These are phyloP conservation scores for Cardamine occulta DNA, from an alignment of 345 rosid species.

Conservation along the genomic window DNA sequence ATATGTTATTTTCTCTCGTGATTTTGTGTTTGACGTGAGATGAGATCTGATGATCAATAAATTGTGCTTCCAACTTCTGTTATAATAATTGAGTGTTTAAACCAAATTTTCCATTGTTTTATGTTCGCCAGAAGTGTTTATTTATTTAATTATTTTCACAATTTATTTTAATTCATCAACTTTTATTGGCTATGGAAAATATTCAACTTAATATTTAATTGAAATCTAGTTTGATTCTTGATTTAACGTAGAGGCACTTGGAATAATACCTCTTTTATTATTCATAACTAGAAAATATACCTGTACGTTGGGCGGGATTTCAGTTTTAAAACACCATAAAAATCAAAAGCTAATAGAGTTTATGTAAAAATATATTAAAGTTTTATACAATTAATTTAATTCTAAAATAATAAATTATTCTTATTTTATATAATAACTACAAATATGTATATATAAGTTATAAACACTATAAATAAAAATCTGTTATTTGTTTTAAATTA, in stretches of 20 bases:
- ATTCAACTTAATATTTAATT: neutral
- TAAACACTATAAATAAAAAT: too few species aligned
- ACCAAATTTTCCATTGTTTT: neutral
- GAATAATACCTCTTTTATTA: too few species aligned
- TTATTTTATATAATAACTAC: too few species aligned
- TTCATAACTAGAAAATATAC: too few species aligned
- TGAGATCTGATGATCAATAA: constrained; percentile 11
- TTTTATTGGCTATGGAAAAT: neutral
- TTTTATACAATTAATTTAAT: too few species aligned
- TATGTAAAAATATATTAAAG: too few species aligned
- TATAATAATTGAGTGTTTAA: neutral
- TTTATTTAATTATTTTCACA: neutral
- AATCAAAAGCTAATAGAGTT: too few species aligned
- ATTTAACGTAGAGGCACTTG: neutral
- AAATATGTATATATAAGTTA: too few species aligned
- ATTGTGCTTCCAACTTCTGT: constrained; percentile 5
- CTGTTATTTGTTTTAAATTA: too few species aligned
- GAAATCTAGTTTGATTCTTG: neutral
- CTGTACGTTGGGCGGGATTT: too few species aligned
- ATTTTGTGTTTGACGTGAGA: constrained; percentile 16
- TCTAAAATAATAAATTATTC: too few species aligned
- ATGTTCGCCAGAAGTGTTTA: neutral
- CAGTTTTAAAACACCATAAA: too few species aligned
- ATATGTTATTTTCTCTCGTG: constrained; percentile 9
- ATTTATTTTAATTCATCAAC: neutral